phyloP scores from a whole-genome alignment of 305 asterid species.

The Stenogyne calaminthoides region DNA sequence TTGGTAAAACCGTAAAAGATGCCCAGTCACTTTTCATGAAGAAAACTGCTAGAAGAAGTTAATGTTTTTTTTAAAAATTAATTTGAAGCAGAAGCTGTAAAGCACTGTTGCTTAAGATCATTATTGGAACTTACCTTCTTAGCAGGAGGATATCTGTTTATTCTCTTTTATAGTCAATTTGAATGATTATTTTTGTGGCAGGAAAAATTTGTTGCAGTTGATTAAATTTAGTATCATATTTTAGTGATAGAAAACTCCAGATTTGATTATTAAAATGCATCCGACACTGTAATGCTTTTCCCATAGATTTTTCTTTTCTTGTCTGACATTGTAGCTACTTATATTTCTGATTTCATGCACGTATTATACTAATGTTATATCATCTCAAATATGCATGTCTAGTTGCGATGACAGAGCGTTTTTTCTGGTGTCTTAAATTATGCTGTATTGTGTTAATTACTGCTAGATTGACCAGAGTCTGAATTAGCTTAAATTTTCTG shows the following conservation, averaged over 20 bases:
- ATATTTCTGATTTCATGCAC: not conserved
- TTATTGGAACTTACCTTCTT: not conserved
- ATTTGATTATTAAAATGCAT: not conserved
- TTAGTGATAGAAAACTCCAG: not conserved
- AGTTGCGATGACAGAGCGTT: not conserved
- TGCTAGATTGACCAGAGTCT: conserved; percentile 1
- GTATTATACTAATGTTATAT: not conserved
- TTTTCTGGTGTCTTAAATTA: not conserved
- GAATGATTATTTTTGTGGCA: conserved; percentile 1
- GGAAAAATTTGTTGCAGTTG: not conserved
- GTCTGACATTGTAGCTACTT: not conserved
- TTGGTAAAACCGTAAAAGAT: no score
- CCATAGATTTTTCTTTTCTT: not conserved
- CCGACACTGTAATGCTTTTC: not conserved
- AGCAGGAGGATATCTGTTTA: not conserved
- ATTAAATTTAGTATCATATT: not conserved
- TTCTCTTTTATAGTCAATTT: conserved; percentile 11
- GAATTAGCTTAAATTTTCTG: not conserved
- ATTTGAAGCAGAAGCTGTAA: not conserved
- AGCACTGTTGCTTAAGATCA: not conserved
- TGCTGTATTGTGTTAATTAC: not conserved
- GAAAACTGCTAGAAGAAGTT: not conserved
- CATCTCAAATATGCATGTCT: conserved; percentile 14
- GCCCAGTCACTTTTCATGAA: not conserved
- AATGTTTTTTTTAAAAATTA: not conserved